Evolutionary conservation across 345 rosid species (phyloP).

Genomic region (Linum tenue): DNA sequence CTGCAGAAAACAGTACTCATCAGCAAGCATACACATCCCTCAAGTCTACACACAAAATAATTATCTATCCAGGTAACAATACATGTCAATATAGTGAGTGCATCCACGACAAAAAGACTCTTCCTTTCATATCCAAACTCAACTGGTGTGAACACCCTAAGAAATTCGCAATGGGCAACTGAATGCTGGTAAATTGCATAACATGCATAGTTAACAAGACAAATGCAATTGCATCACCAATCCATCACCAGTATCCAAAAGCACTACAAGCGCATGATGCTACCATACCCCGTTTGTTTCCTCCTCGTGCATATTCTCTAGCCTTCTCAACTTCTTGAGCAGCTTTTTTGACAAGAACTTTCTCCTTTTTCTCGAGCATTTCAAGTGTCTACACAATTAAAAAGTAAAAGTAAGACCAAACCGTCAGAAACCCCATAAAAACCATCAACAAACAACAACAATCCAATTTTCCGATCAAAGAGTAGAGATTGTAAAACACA

Average conservation of each 20-base stretch:
- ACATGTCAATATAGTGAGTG: too few relatives aligned
- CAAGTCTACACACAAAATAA: not conserved
- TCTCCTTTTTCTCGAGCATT: constrained; percentile 92
- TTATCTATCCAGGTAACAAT: not conserved
- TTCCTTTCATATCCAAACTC: too few relatives aligned
- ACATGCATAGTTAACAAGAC: too few relatives aligned
- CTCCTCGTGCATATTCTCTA: constrained; percentile 43
- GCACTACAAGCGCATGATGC: not conserved
- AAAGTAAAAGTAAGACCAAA: not conserved
- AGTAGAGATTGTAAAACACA: not conserved
- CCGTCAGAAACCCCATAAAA: not conserved
- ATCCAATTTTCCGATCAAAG: not conserved
- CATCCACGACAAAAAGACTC: too few relatives aligned
- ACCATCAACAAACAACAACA: not conserved
- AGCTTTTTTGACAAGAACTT: constrained; percentile 66
- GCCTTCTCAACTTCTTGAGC: constrained; percentile 65
- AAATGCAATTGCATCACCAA: too few relatives aligned
- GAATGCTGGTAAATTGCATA: not conserved
- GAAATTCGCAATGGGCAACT: not conserved
- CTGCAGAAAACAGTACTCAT: constrained; percentile 31
- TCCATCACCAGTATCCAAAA: not conserved
- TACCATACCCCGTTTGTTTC: constrained; percentile 56
- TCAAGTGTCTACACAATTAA: constrained; percentile 68
- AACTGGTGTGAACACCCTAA: too few relatives aligned
- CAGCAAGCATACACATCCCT: constrained; percentile 4